Evolutionary conservation across 306 rosid genomes (phyloP), one percentile per base, ranked within the genome.

Genomic region (Gastrolobium bilobum): DNA sequence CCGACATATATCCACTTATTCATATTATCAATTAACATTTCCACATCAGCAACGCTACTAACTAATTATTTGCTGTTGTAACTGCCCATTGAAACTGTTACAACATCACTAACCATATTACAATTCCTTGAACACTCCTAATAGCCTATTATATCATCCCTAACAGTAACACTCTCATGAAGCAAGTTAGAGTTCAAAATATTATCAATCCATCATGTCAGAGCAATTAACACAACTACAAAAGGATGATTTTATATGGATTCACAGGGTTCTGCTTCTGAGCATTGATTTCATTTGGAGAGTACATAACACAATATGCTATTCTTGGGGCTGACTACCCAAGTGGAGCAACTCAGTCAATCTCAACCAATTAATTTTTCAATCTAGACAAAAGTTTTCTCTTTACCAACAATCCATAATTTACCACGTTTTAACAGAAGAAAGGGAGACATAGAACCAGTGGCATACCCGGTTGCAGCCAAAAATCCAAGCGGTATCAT

Each of bases 401-500:
- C 74, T 68, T 33, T 3, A 26, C 29, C 2, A 53, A 29, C 43
- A 68, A 35, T 29, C 29, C 10, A 43, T 14, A 60, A 53, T 44
- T 33, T 51, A 30, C 35, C 53, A 61, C n/a, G 29, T 26, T 70
- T 38, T 5, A 7, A 26, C 53, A 51, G 54, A 68, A 50, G 53
- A 79, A 58, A 68, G 26, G 29, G 20, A 44, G 40, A 78, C 68
- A 73, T 57, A 77, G 72, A 80, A 80, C 53, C 57, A 76, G 59
- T 43, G 42, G 82, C 91, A 7, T 90, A 90, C 95, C 94, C 97
- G 10, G 88, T 76, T 35, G 94, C 89, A 83, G 90, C 95, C 78
- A 92, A 67, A 75, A 88, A 92, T 68, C 91, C 97, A 10, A 92
- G 90, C 0, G 93, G 88, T 84, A 87, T 88, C 93, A 92, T 92